A percentile compares a stretch with the other conserved stretches of the same genome.
Evolutionary conservation across 2,329 filamentous ascomycete genomes (phyloP).

Genomic region (Aspergillus hortae): DNA sequence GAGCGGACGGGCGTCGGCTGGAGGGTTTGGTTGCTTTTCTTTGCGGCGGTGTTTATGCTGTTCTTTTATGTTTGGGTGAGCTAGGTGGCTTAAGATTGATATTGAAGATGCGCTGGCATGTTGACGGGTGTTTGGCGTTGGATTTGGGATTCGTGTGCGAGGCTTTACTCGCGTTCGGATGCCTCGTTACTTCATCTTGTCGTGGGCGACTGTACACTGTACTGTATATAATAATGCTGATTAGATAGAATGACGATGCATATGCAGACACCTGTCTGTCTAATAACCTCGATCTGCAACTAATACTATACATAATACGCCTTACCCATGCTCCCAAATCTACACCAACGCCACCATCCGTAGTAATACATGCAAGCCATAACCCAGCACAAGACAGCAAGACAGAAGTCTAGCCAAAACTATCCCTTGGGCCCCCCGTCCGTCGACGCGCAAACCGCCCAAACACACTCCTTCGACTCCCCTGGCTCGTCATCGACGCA

Average conservation of each 20-base stretch:
- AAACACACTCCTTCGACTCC: constrained; percentile 31
- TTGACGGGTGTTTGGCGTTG: background rate
- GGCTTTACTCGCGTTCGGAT: background rate
- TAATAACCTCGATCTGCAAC: too few relatives aligned
- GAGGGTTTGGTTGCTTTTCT: constrained; percentile 91
- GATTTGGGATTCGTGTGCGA: background rate
- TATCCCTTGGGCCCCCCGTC: constrained; percentile 44
- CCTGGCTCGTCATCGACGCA: constrained; percentile 30
- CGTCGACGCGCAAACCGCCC: constrained; percentile 39
- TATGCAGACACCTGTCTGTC: too few relatives aligned
- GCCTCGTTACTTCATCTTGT: background rate
- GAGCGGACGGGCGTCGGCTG: constrained; percentile 91
- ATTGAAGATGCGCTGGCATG: background rate
- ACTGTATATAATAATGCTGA: background rate
- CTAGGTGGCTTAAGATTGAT: background rate
- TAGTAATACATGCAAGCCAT: background rate
- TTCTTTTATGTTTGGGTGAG: constrained; percentile 92
- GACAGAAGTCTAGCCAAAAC: constrained; percentile 46
- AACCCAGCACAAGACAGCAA: background rate
- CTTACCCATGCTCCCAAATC: background rate
- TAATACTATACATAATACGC: too few relatives aligned
- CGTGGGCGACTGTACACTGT: background rate
- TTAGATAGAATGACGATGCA: background rate
- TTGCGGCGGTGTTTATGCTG: constrained; percentile 73
- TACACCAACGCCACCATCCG: background rate